phyloP scores from a whole-genome alignment of 1,284 basidiomycete genomes.

The Cryptococcus sp. region DNA sequence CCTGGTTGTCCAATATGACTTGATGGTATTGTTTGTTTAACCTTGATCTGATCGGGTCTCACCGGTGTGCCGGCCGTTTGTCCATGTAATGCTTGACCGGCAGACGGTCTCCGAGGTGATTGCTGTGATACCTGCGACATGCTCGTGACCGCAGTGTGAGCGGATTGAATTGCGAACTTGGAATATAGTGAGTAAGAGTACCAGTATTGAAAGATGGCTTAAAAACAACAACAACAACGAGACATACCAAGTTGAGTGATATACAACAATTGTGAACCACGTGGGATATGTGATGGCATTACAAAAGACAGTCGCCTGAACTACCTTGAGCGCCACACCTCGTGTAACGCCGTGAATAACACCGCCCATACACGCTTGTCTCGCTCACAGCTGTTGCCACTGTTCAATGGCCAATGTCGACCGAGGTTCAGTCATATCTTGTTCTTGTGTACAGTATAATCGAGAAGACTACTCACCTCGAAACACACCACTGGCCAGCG shows the following conservation, averaged over 20 bases:
- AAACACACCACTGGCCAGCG: background rate
- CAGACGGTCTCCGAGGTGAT: conserved; percentile 10
- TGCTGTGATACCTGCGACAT: conserved; percentile 7
- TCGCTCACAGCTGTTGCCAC: too few relatives aligned
- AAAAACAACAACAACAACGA: background rate
- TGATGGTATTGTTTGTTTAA: conserved; percentile 5
- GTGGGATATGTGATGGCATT: too few relatives aligned
- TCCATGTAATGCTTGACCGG: conserved; percentile 9
- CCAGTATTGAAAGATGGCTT: conserved; percentile 1
- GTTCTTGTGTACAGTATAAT: too few relatives aligned
- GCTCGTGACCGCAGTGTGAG: background rate
- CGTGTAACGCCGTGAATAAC: too few relatives aligned
- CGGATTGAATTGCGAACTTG: background rate
- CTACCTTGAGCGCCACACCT: too few relatives aligned
- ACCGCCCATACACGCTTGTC: too few relatives aligned
- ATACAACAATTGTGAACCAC: too few relatives aligned
- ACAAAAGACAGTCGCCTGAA: background rate
- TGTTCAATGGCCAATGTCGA: too few relatives aligned
- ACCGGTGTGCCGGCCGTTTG: conserved; percentile 18
- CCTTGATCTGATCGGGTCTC: conserved; percentile 8
- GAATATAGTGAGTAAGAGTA: background rate
- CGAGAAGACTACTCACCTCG: too few relatives aligned
- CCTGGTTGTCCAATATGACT: background rate
- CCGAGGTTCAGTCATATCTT: too few relatives aligned
- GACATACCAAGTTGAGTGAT: background rate